A percentile compares a stretch with the other conserved stretches of the same genome.
Evolutionary conservation across 768 basidiomycete genomes (phyloP).

Genomic region (Sporobolomyces phaffii): DNA sequence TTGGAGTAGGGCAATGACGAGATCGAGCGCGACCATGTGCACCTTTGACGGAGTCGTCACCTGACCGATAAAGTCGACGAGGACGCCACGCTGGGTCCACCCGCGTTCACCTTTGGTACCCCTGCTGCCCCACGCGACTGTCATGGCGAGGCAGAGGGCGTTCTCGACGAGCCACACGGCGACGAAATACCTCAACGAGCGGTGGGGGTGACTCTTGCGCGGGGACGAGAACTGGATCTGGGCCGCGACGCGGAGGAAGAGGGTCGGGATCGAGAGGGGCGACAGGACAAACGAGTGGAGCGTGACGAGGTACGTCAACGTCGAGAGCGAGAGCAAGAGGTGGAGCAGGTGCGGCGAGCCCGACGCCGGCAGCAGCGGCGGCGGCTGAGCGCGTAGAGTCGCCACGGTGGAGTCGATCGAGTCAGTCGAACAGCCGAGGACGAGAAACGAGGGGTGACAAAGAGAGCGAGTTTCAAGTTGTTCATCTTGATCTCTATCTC

Average conservation of each 20-base stretch:
- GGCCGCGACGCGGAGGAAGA: slow-evolving; percentile 5
- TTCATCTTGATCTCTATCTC: no score
- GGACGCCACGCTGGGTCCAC: slow-evolving; percentile 1
- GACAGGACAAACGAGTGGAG: slow-evolving; percentile 11
- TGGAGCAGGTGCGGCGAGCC: slow-evolving; percentile 7
- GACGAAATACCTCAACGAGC: slow-evolving; percentile 3
- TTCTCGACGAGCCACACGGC: not conserved
- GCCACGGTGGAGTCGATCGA: not conserved
- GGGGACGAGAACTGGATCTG: slow-evolving; percentile 23
- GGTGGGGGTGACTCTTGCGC: slow-evolving; percentile 5
- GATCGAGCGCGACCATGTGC: slow-evolving; percentile 1
- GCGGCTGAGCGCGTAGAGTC: no score
- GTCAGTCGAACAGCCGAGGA: not conserved
- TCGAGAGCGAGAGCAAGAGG: slow-evolving; percentile 18
- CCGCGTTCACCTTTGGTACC: slow-evolving; percentile 16
- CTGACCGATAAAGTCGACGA: slow-evolving; percentile 27
- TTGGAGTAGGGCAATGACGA: slow-evolving; percentile 2
- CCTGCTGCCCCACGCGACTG: not conserved
- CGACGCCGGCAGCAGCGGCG: no score
- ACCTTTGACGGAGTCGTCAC: not conserved
- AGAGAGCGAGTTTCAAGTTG: no score
- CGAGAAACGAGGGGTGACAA: no score
- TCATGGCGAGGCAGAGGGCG: not conserved
- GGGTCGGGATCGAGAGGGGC: not conserved
- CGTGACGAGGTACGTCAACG: slow-evolving; percentile 6